Base-by-base conservation (phyloP, 2,329 filamentous ascomycete genomes). In the Ophiostoma sp. region DNA sequence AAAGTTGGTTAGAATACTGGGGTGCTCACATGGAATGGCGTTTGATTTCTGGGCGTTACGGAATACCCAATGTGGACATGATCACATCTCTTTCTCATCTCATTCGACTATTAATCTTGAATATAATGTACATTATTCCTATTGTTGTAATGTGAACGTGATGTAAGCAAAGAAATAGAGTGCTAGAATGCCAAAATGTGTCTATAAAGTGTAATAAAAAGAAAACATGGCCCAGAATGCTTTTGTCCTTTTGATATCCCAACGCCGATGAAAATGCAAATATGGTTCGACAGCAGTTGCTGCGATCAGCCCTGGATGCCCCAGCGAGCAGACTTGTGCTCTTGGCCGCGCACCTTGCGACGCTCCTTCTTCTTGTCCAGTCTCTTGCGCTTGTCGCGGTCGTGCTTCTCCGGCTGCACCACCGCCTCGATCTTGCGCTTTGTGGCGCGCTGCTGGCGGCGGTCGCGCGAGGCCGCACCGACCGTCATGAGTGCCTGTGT, bases 341-440 rank as follows among this genome's bases (percentile, higher is more conserved):
- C 89, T 73, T 83, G 80, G 0, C 90, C 89, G 77, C 86, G 91
- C 77, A 89, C 90, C 84, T 92, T 96, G 77, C 89, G 87, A 78
- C 88, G 87, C 74, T 89, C 89, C 80, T 89, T 93, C 82, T 95
- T 95, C 81, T 89, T 87, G 76, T 95, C 92, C 71, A 90, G 84
- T 81, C 89, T 93, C 81, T 89, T 91, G 76, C 85, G 87, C 87
- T 97, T 97, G 73, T 90, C 88, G 75, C 84, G 82, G 41, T 88
- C 91, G 74, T 88, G 87, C 76, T 84, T 89, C 79, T 95, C 94
- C 1, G 95, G 95, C 75, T 90, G 86, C 65, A 85, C 85, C 38
- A 99, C 88, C 11, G 91, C 91, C 76, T 96, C 93, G 72, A 98
- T 91, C 79, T 92, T 91, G 74, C 95, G 86, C 85, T 99, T 99